A percentile compares a stretch with the other conserved stretches of the same genome.
These are phyloP conservation scores for Avena sativa DNA, from an alignment of 176 grass and related monocot genomes.

Conservation along the genomic window DNA sequence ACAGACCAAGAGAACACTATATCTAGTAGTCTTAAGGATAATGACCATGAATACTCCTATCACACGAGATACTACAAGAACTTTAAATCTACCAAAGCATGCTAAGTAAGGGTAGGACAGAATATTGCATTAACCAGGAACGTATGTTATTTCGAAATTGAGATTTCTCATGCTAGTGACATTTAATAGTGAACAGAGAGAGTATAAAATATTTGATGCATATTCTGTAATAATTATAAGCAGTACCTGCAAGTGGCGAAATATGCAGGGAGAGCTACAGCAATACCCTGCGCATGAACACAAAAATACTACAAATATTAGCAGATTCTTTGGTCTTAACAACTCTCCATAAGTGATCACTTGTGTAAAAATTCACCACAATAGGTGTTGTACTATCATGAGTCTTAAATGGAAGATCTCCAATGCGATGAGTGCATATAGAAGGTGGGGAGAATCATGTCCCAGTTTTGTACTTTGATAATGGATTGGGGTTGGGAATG, in stretches of 20 bases:
- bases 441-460: not conserved
- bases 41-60: not conserved
- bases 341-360: not conserved
- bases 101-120: not conserved
- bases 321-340: not conserved
- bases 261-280: slow-evolving; percentile 91
- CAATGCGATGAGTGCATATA: slow-evolving; percentile 1
- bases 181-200: not conserved
- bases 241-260: slow-evolving; percentile 85
- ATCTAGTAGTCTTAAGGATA: not conserved
- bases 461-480: slow-evolving; percentile 8
- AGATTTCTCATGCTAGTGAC: not conserved
- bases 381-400: not conserved
- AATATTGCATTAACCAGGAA: not conserved
- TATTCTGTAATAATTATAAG: slow-evolving; percentile 10
- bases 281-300: slow-evolving; percentile 63
- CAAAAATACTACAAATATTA: slow-evolving; percentile 34
- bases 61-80: not conserved
- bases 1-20: not conserved
- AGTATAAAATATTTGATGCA: not conserved
- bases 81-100: not conserved
- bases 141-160: not conserved
- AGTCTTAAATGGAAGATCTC: slow-evolving; percentile 21
- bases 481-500: not conserved
- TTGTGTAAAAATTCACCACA: not conserved